Evolutionary conservation across 2,329 filamentous ascomycete genomes (phyloP), one percentile per base, ranked within the genome.

Genomic region (Aspergillus thermomutatus): DNA sequence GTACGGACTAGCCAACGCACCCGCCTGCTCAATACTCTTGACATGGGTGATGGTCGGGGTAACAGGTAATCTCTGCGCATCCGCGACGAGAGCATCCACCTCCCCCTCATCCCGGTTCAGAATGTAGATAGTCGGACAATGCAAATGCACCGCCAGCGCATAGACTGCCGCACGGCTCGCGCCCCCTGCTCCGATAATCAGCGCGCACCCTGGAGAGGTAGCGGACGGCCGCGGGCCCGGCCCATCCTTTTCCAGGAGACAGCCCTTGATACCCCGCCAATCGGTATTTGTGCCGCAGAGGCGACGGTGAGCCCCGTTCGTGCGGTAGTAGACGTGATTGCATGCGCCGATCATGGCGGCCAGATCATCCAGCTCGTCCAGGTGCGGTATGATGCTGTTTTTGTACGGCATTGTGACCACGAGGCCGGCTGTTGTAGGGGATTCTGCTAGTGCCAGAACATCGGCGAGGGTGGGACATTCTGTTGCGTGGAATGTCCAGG

Each of bases 361-460:
- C 1, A 73, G 64, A 1, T 73, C 65, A 47, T 78, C 77, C 1
- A 76, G 60, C 1, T 65, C 68, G 54, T 77, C 72, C 3, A 58
- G 50, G 34, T 60, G 50, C 5, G 8, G 78, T 67, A 34, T 69
- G 67, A 10, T 68, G 52, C 46, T 62, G 53, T 66, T 72, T 59
- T 76, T 79, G 69, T 73, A 78, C 0, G 77, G 77, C 76, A 79
- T 79, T 1, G 75, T 77, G 5, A 76, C 68, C 5, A 74, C 72
- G 7, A 61, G 66, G 8, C 72, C 73, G 17, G 67, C 69, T 41
- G 70, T 72, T 37, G 60, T 64, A 1, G 70, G 61, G 7, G 62
- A 57, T 3, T 59, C 56, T 49, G 73, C 70, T 3, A 75, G 60
- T 0, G 53, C 23, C 5, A 76, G 40, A 0, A 72, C 63, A 2